Base-by-base conservation (phyloP, 495 filamentous ascomycete genomes). In the Tuber brumale region DNA sequence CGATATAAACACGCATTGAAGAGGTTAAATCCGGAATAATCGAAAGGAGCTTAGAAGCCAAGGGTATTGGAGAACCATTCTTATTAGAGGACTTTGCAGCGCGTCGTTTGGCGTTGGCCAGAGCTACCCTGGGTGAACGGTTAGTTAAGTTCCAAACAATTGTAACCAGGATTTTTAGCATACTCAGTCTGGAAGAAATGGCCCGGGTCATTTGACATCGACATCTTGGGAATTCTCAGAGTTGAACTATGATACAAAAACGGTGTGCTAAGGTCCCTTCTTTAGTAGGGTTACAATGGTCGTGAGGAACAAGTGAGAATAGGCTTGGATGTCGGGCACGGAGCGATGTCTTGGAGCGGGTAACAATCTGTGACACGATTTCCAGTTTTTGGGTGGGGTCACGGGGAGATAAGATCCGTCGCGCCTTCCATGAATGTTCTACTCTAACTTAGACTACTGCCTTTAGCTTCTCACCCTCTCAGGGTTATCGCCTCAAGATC, bases 141-240 rank as follows among this genome's bases (percentile, higher is more conserved):
- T 75, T 80, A 74, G 75, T 27, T 74, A 14, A 46, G 10, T 69
- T 73, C 35, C n/a, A 42, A 41, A 43, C 10, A 21, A 18, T 73
- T 8, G 42, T 37, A 44, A 48, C 39, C 69, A 51, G 27, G 46
- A 70, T 79, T 69, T n/a, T 70, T 41, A 66, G 86, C 88, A 83
- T 87, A 93, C 91, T 91, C 91, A 27, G 94, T 95, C 84, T 98
- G 93, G 84, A 98, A 98, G 87, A 95, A 97, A 81, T 95, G 86
- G 37, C 90, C 88, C 51, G 88, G 87, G 79, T 93, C 87, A 45
- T 86, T 87, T 35, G 91, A 91, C 69, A 84, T 85, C 42, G 91
- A 88, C 92, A 93, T 94, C 39, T 75, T 31, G n/a, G 12, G 10
- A 61, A 61, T 31, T 57, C n/a, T 57, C 51, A 3, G 8, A 10